Evolutionary conservation across 2,329 filamentous ascomycete genomes (phyloP), one percentile per base, ranked within the genome.

Genomic region (Phialemonium atrogriseum): DNA sequence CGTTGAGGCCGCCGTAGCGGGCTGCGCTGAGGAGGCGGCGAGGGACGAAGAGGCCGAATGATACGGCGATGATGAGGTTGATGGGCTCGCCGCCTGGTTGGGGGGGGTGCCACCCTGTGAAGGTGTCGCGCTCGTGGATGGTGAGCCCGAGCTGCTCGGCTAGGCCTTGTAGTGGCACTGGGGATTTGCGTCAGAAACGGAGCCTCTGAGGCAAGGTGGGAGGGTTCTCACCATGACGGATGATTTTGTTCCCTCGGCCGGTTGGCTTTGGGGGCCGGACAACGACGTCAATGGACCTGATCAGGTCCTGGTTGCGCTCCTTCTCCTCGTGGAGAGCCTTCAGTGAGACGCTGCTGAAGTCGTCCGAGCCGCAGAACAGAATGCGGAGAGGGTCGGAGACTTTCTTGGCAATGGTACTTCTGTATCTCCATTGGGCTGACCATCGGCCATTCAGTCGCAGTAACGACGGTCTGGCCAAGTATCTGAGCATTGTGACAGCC

Each of bases 281-380:
- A 30, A 94, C 75, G 3, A 98, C 88, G 54, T 94, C 81, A 41
- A 98, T 80, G 5, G 83, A 86, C 35, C 69, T 66, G 33, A 94
- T 77, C 9, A 76, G 60, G 12, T 58, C 58, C 6, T 60, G 67
- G 34, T 68, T 67, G 32, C 48, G 49, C 16, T 54, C 38, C 32
- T 77, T 68, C 49, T 85, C 80, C 5, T 60, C 49, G 45, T 80
- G 56, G 20, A 98, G 61, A 5, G 83, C 82, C 36, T 62, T 62
- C 30, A 98, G 64, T 2, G 86, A 85, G 32, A 71, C 72, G 47
- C 81, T 81, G 61, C 89, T 95, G 58, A 96, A 94, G 3, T 78
- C 69, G 55, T 98, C 91, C 4, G 89, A 91, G 40, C 91, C 91
- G 59, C 88, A 96, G 59, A 95, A 98, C 4, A 98, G 70, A 33